Evolutionary conservation across 2,329 filamentous ascomycete species (phyloP).

Genomic region (Esteya vermicola): DNA sequence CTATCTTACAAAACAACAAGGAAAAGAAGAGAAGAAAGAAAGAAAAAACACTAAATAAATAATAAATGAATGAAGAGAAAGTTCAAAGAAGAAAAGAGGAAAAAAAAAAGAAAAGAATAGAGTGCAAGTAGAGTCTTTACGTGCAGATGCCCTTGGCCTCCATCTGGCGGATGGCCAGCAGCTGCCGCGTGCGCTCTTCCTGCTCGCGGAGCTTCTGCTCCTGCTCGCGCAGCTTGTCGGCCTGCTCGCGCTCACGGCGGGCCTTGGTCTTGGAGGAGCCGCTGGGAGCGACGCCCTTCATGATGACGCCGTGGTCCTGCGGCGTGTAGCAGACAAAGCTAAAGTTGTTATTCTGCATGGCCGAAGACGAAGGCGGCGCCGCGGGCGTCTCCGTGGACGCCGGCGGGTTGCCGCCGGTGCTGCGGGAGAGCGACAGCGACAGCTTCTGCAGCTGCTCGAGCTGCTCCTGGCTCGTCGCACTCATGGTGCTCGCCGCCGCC

Average conservation of each 20-base stretch:
- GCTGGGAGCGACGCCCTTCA: constrained; percentile 82
- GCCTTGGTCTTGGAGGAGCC: constrained; percentile 91
- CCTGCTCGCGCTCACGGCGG: constrained; percentile 80
- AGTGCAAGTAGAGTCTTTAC: not conserved
- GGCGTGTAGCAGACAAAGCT: constrained; percentile 88
- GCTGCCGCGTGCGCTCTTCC: constrained; percentile 52
- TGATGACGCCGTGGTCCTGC: constrained; percentile 59
- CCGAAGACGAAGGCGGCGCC: constrained; percentile 4
- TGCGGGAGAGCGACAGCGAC: no score
- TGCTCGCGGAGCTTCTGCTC: constrained; percentile 60
- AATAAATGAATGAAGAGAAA: not conserved
- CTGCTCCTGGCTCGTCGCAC: no score
- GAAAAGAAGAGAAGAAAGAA: no score
- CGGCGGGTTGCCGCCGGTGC: no score
- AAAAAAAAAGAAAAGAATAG: not conserved
- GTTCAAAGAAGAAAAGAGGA: not conserved
- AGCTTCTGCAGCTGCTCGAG: no score
- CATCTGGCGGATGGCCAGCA: constrained; percentile 21
- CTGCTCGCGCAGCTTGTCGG: no score
- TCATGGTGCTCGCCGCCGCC: not conserved
- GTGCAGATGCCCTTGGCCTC: no score
- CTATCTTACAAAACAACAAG: no score
- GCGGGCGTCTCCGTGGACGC: constrained; percentile 11
- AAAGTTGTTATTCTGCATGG: constrained; percentile 14
- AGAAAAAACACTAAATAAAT: not conserved